A percentile compares a stretch with the other conserved stretches of the same genome.
Evolutionary conservation across 2,329 filamentous ascomycete genomes (phyloP).

Genomic region (Ascomycota sp.): DNA sequence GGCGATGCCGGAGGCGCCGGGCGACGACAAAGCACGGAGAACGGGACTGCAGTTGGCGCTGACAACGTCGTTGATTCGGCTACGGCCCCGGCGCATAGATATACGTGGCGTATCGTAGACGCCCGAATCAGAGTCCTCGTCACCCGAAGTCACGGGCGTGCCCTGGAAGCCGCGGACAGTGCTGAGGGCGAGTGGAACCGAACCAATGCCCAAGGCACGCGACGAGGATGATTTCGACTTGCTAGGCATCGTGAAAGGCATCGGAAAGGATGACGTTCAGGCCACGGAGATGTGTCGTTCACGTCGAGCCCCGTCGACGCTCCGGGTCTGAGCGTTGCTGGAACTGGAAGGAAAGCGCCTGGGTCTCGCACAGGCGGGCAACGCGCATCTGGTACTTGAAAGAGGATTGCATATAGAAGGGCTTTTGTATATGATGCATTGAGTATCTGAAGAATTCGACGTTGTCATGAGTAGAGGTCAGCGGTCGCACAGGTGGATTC

Average conservation of each 20-base stretch:
- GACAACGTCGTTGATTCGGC: conserved; percentile 32
- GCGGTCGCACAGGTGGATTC: conserved; percentile 1
- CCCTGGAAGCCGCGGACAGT: conserved; percentile 35
- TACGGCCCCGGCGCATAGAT: conserved; percentile 18
- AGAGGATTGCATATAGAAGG: conserved; percentile 21
- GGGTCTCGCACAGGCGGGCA: conserved; percentile 26
- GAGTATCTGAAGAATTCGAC: conserved; percentile 7
- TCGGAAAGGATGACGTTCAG: neutral
- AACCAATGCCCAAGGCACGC: conserved; percentile 20
- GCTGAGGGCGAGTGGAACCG: conserved; percentile 26
- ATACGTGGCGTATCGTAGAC: conserved; percentile 16
- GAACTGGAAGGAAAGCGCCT: conserved; percentile 24
- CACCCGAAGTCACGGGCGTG: conserved; percentile 32
- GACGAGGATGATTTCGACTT: too few relatives aligned
- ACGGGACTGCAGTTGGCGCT: conserved; percentile 43
- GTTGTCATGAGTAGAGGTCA: conserved; percentile 1
- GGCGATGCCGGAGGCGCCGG: conserved; percentile 52
- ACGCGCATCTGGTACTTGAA: conserved; percentile 38
- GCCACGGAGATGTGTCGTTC: conserved; percentile 6
- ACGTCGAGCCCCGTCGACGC: conserved; percentile 34
- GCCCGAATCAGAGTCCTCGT: conserved; percentile 35
- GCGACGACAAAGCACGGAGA: conserved; percentile 30
- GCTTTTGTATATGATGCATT: conserved; percentile 40
- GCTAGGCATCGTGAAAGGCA: neutral
- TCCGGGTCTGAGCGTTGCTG: conserved; percentile 36